Base-by-base conservation (phyloP, 257 asterid species). In the Capsicum pubescens region DNA sequence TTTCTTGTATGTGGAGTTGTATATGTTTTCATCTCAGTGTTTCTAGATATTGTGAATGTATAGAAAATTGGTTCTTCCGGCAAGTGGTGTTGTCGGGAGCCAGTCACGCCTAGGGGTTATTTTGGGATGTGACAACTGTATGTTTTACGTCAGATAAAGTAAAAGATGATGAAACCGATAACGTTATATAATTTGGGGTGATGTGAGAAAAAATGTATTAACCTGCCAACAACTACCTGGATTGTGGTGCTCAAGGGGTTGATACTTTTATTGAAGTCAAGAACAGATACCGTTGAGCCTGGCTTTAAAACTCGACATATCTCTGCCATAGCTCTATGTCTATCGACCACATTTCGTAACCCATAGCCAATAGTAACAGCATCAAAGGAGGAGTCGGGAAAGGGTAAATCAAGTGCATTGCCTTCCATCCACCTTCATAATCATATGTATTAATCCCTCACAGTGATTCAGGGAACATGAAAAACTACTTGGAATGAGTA, bases 331-430 rank as follows among this genome's bases (percentile, higher is more conserved):
- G 98, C 92, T 86, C 87, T 92, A 57, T 58, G 89, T 85, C 91
- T 89, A 86, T 94, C 95, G 39, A 93, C 84, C 56, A 96, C 88
- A 84, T 94, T 96, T 83, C 98, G 87, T 76, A 96, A 84, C 59
- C 99, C 99, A 66, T 89, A 95, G 67, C 98, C 98, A 86, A 94
- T 92, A 60, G 98, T 94, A 59, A 95, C 93, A 64, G 95, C 97
- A 85, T 95, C 93, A 82, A 94, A 95, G 83, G 83, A 87, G 35
- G 91, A 91, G 70, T 83, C 89, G 1, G 97, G 83, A 90, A 94
- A 96, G 81, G 97, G 98, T 84, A 96, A 87, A 86, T 91, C 89
- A 69, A 86, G 88, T 58, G 98, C 98, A 89, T 92, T 92, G 74
- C 98, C 99, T 86, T 96, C 93, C 44, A 92, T 78, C 99, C 99